Base-by-base conservation (phyloP, 2,329 filamentous ascomycete genomes). In the Paraphoma chrysanthemicola region DNA sequence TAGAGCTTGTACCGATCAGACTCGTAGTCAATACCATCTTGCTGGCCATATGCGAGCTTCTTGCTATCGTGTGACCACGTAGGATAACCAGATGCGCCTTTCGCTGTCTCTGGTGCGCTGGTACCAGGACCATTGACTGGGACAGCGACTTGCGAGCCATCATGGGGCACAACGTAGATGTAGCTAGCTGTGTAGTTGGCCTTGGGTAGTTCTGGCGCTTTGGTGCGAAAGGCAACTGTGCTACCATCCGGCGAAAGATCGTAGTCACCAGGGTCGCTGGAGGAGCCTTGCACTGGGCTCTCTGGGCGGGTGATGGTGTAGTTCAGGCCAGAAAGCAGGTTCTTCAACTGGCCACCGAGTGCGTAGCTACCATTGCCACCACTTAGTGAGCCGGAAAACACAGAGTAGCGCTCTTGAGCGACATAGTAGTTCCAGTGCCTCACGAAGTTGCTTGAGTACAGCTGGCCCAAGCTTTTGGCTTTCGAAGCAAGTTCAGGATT, bases 341-440 rank as follows among this genome's bases (percentile, higher is more conserved):
- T 81, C 39, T 67, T 75, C 17, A 71, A 54, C 46, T 69, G 58
- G 36, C 73, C 73, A 11, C 65, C 57, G 50, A 74, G 71, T 2
- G 58, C 59, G 42, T 67, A 68, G 44, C 62, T 69, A 11, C 67
- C 66, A 78, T 74, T 59, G 66, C 75, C 53, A 66, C 61, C 61
- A 18, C 60, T 55, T 30, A 95, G 75, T 1, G 84, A 82, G 38
- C 89, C 88, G 42, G 90, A 90, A 82, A 90, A 95, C 23, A 97
- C 82, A 2, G 90, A 85, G 67, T 88, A 89, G 59, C 84, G 86
- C 68, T 91, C 88, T 38, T 87, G 83, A 0, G 85, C 86, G 39
- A 88, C 81, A 78, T 90, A 96, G 10, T 83, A 77, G 73, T 96
- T 90, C 92, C 92, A 96, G 70, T 96, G 91, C 18, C 92, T 86